Base-by-base conservation (phyloP, 345 rosid genomes). In the Cochlearia excelsa region DNA sequence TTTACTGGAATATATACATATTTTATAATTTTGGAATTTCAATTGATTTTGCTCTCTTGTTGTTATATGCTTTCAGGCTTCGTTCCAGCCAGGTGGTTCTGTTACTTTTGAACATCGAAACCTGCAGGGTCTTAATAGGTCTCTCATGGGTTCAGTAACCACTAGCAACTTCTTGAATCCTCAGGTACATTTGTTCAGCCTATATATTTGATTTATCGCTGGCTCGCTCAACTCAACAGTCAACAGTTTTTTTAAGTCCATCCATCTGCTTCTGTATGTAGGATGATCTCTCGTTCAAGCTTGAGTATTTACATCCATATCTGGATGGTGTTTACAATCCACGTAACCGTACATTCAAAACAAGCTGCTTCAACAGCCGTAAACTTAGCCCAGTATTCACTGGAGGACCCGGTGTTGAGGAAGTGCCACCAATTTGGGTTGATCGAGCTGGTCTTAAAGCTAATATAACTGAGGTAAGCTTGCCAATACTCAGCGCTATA, bases 251-350 rank as follows among this genome's bases (percentile, higher is more conserved):
- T n/a, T 31, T 27, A 6, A n/a, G 1, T 37, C 40, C 40, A 37
- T 37, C 40, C 7, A 2, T 3, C 40, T 5, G 6, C 45, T 34
- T 16, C 40, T 37, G 1, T 59, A 4, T 44, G 26, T 80, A 87
- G 97, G 97, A 94, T 80, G 99, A 94, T 83, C 99, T 94, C 69
- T 81, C 99, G 40, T 94, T 94, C 71, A 94, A 94, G 82, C 88
- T 94, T 3, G 99, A 94, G 69, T 90, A 94, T 78, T 96, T 87
- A 48, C 99, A 94, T 57, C 99, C 97, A n/a, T 94, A 94, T 74
- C 76, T 90, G 46, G 97, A 94, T 67, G 99, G 97, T 57, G 83
- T 90, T 30, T 74, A 75, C 53, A 78, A 81, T 74, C 79, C 82
- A 23, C 87, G 87, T 49, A 94, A 94, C 68, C 95, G 92, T 11